A percentile compares a stretch with the other conserved stretches of the same genome.
phyloP scores from a whole-genome alignment of 2,329 filamentous ascomycete genomes.

The Nakataea oryzae region DNA sequence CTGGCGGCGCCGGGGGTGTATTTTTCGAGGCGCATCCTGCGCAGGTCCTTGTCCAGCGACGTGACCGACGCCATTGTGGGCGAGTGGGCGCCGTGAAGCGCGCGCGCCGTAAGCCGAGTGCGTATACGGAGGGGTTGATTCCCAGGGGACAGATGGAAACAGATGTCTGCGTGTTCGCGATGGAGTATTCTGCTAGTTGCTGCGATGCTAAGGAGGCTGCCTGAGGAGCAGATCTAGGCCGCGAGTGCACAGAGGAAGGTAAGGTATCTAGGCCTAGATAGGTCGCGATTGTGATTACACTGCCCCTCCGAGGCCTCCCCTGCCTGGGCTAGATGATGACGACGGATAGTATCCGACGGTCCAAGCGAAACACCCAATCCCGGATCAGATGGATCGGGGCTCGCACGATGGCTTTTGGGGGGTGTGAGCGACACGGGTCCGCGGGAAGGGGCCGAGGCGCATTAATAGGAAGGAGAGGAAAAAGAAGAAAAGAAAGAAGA shows the following conservation, averaged over 20 bases:
- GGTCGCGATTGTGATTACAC: background rate
- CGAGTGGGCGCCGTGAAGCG: background rate
- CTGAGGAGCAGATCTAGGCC: background rate
- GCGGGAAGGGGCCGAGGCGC: background rate
- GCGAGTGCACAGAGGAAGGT: background rate
- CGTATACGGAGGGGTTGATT: background rate
- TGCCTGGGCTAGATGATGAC: background rate
- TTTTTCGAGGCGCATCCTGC: slow-evolving; percentile 81
- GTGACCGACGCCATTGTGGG: slow-evolving; percentile 77
- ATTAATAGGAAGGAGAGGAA: too few species aligned
- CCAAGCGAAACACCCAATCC: background rate
- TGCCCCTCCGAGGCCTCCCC: background rate
- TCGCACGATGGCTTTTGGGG: background rate
- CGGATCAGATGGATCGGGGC: background rate
- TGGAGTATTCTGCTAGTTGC: background rate
- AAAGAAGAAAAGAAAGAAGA: too few species aligned
- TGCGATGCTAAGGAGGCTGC: background rate
- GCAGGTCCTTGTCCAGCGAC: slow-evolving; percentile 90
- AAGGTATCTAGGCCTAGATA: too few species aligned
- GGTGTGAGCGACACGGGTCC: background rate
- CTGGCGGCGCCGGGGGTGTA: slow-evolving; percentile 87
- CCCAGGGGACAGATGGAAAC: background rate
- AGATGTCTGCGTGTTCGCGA: background rate
- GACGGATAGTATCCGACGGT: background rate
- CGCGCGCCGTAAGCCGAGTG: background rate